A percentile compares a stretch with the other conserved stretches of the same genome.
These are phyloP conservation scores for Salix udensis DNA, from an alignment of 345 rosid genomes.

Conservation along the genomic window DNA sequence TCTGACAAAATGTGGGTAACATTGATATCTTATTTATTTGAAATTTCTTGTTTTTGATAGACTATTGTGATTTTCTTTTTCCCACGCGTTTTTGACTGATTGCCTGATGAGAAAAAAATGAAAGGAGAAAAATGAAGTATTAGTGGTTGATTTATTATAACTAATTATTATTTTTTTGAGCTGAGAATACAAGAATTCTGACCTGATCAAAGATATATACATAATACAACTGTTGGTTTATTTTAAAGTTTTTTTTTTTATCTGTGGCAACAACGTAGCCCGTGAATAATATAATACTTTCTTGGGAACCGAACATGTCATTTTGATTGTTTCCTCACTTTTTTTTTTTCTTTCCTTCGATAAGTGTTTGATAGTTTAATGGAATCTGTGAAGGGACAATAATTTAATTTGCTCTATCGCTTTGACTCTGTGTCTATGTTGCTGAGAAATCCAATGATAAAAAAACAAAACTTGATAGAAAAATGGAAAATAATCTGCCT, in stretches of 20 bases:
- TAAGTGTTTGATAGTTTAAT: slow-evolving; percentile 24
- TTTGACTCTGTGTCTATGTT: slow-evolving; percentile 15
- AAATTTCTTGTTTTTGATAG: background rate
- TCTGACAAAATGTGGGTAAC: background rate
- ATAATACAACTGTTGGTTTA: background rate
- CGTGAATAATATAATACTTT: slow-evolving; percentile 10
- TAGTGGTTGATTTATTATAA: background rate
- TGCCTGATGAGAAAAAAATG: slow-evolving; percentile 22
- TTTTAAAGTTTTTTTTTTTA: too few relatives aligned
- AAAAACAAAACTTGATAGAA: background rate
- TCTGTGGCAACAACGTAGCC: background rate
- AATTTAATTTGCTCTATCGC: slow-evolving; percentile 9
- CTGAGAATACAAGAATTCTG: background rate
- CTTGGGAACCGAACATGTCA: slow-evolving; percentile 16
- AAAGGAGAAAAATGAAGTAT: background rate
- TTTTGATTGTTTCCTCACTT: background rate
- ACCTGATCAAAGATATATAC: background rate
- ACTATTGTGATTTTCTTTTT: background rate
- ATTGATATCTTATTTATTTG: background rate
- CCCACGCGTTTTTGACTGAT: slow-evolving; percentile 1
- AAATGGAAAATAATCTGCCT: background rate
- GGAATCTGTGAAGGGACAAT: slow-evolving; percentile 16
- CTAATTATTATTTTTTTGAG: background rate
- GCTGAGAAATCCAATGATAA: slow-evolving; percentile 27
- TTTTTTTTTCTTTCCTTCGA: slow-evolving; percentile 12